Evolutionary conservation across 2,329 filamentous ascomycete genomes (phyloP), one percentile per base, ranked within the genome.

Genomic region (Stachybotrys elegans): DNA sequence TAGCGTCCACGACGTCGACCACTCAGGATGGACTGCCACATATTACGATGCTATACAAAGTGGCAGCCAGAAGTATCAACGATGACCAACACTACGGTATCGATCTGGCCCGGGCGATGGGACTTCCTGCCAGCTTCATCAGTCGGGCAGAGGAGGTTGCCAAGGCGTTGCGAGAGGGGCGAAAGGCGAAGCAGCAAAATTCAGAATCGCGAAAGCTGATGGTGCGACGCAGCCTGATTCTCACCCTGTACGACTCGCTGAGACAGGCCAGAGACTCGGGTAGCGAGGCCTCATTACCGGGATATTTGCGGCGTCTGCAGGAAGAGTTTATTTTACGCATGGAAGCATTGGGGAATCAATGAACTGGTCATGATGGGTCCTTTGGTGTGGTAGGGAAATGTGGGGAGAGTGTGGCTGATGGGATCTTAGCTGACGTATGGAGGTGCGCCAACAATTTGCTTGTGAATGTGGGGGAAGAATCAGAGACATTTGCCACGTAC

Each of bases 21-120:
- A 62, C 68, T 1, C 66, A 76, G 3, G 69, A 74, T 3, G 72
- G 80, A 1, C 51, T 68, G 4, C 70, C 71, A 2, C 80, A 77
- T 27, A 86, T 95, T 68, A 88, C 77, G 0, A 96, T 97, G 90
- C 71, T 93, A 0, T 97, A 97, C 66, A 91, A 83, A 50, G 77
- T 96, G 29, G 73, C 79, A 1, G 76, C 84, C 13, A 92, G 93
- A 0, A 79, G 78, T 0, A 78, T 88, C 1, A 68, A 79, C 44
- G 81, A 88, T 43, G 71, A 80, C 37, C 52, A 61, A 4, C 82
- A 89, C 52, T 98, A 98, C 56, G 93, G 93, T 0, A 76, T 96
- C n/a, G 75, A 83, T 1, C 74, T 96, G 4, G 90, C 92, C 0
- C 79, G 80, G 23, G 77, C 89, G 0, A 73, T 93, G 20, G 83